Conservation (phyloP, 2,329 filamentous ascomycete species). For the Akanthomyces dipterigenus region DNA sequence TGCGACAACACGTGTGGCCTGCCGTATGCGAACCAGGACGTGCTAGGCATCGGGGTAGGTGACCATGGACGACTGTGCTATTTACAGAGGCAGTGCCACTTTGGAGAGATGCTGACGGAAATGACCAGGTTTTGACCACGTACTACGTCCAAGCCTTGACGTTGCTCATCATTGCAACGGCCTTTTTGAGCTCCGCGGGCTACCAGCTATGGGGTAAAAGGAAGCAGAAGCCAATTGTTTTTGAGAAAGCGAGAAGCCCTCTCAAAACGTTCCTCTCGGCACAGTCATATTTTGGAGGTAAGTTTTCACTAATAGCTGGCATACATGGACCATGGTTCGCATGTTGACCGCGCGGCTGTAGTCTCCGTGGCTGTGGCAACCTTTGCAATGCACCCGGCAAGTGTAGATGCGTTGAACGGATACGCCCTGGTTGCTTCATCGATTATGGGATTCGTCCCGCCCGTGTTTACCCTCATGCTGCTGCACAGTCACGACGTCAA, state of each 20-base stretch:
- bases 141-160: background rate
- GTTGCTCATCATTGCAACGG: background rate
- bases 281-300: conserved; percentile 1
- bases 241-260: background rate
- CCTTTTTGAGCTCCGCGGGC: background rate
- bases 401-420: background rate
- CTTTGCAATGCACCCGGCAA: background rate
- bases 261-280: background rate
- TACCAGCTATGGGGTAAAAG: background rate
- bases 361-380: conserved; percentile 2
- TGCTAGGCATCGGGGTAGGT: background rate
- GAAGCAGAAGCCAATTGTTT: background rate
- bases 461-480: background rate
- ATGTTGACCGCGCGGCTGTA: background rate
- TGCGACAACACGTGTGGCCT: background rate
- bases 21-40: background rate
- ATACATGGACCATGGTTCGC: too few relatives aligned
- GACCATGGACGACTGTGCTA: background rate
- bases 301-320: background rate
- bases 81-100: background rate
- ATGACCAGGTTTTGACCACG: background rate
- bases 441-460: background rate
- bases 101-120: background rate
- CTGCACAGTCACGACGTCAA: background rate
- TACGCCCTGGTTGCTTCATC: background rate